Base-by-base conservation (phyloP, 305 asterid genomes). In the Euphrasia arctica region DNA sequence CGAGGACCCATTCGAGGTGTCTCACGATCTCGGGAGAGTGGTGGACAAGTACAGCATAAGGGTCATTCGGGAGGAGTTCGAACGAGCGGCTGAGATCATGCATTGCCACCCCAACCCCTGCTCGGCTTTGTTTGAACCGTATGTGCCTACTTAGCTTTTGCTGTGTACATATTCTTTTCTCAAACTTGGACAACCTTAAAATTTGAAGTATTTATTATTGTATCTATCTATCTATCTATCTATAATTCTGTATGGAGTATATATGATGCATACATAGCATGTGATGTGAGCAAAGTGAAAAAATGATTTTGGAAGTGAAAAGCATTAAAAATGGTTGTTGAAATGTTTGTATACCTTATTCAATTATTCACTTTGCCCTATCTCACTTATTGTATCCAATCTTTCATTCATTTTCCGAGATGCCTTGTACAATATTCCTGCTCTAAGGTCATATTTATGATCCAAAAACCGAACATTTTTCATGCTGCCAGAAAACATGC, bases 1-100 rank as follows among this genome's bases (percentile, higher is more conserved):
- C 8, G 99, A 93, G 78, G 99, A 93, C 78, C 99, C 97, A 0
- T 93, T 93, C 29, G 99, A 90, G 78, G 55, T 74, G 36, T 79
- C 95, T 25, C 99, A 93, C 67, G 97, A 93, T 77, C 97, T 93
- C 22, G 99, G 99, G 41, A 74, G 97, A 71, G 97, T 93, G 71
- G 99, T 93, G 10, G 99, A 93, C 80, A 90, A 77, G 80, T 71
- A 28, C 47, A 90, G 95, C 80, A 86, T 93, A 22, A 79, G 82
- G 85, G 99, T 93, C 60, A 67, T 93, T 45, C 85, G 95, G 2
- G 96, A 90, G 77, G 99, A 93, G 79, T 93, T 93, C 52, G 97
- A 88, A 80, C 95, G 99, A 0, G 97, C 97, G 11, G 99, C 99
- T 22, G 84, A 86, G 67, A 82, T 93, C 62, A 80, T 90, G 86